These are phyloP conservation scores for Irpex lacteus DNA, from an alignment of 1,284 basidiomycete genomes.

Conservation along the genomic window DNA sequence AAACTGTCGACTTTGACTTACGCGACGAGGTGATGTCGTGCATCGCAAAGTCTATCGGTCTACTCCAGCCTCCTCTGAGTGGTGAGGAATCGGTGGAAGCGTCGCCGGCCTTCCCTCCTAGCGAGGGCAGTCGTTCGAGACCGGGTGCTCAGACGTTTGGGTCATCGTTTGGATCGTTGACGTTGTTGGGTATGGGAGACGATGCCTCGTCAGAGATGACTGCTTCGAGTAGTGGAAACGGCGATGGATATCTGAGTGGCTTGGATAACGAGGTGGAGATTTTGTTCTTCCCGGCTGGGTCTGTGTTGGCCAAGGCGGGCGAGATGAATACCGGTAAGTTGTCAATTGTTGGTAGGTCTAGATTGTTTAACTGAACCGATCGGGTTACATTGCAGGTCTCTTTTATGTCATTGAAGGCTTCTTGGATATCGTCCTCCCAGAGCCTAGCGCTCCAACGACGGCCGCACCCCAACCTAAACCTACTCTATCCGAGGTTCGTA, in stretches of 20 bases:
- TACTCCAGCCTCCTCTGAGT: slow-evolving; percentile 82
- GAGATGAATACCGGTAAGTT: slow-evolving; percentile 78
- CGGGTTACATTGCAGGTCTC: slow-evolving; percentile 52
- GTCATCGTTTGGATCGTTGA: slow-evolving; percentile 84
- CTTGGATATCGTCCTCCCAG: slow-evolving; percentile 85
- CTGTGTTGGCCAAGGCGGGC: slow-evolving; percentile 84
- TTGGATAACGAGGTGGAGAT: slow-evolving; percentile 97
- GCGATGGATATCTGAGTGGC: slow-evolving; percentile 65
- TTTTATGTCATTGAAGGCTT: slow-evolving; percentile 99
- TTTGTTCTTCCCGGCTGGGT: slow-evolving; percentile 87
- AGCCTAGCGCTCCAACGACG: slow-evolving; percentile 28
- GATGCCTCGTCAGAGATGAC: slow-evolving; percentile 64
- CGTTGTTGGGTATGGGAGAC: slow-evolving; percentile 74
- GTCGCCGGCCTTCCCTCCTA: slow-evolving; percentile 59
- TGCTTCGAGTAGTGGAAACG: slow-evolving; percentile 54
- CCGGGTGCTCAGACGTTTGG: slow-evolving; percentile 43
- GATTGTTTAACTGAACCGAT: not conserved
- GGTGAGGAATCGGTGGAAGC: slow-evolving; percentile 61
- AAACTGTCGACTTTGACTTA: slow-evolving; percentile 76
- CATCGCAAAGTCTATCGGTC: slow-evolving; percentile 95
- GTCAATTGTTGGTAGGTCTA: not conserved
- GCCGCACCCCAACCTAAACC: slow-evolving; percentile 12
- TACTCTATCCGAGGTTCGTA: not conserved
- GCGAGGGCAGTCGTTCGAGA: slow-evolving; percentile 45
- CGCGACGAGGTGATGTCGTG: slow-evolving; percentile 95